Conservation (phyloP, 1,284 basidiomycete species). For the Trichosporon sp. region DNA sequence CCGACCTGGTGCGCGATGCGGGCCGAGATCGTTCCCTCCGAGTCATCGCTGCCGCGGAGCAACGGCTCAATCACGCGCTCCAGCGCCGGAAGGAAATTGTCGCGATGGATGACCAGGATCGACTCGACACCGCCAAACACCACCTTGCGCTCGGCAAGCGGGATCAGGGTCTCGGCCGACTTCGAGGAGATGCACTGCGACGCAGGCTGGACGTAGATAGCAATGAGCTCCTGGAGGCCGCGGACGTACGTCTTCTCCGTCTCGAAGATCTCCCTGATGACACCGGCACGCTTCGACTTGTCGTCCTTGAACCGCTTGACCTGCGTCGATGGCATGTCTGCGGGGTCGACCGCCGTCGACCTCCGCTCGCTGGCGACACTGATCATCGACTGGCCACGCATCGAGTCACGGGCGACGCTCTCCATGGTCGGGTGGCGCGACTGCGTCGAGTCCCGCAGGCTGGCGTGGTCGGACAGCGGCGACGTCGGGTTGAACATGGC, state of each 20-base stretch:
- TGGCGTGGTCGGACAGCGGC: background rate
- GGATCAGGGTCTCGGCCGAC: conserved; percentile 66
- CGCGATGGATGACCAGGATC: conserved; percentile 83
- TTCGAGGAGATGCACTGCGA: conserved; percentile 60
- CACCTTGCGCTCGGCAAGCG: conserved; percentile 70
- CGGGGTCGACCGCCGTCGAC: conserved; percentile 8
- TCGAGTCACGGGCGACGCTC: background rate
- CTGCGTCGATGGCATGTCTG: conserved; percentile 43
- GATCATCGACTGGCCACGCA: conserved; percentile 23
- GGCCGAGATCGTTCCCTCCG: conserved; percentile 67
- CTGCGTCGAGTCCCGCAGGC: conserved; percentile 10
- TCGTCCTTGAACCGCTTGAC: conserved; percentile 86
- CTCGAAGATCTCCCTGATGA: conserved; percentile 81
- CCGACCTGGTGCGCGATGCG: conserved; percentile 76
- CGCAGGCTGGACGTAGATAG: conserved; percentile 90
- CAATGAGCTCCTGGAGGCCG: conserved; percentile 83
- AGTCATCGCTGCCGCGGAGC: conserved; percentile 60
- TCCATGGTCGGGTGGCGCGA: conserved; percentile 4
- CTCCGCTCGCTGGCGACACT: conserved; percentile 24
- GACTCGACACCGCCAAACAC: conserved; percentile 91
- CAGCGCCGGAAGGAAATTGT: conserved; percentile 84
- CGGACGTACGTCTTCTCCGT: conserved; percentile 95
- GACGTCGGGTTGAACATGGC: background rate
- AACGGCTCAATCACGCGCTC: conserved; percentile 68
- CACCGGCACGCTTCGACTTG: conserved; percentile 68